A percentile compares a stretch with the other conserved stretches of the same genome.
Evolutionary conservation across 2,329 filamentous ascomycete species (phyloP).

Genomic region (Pseudocercospora eumusae): DNA sequence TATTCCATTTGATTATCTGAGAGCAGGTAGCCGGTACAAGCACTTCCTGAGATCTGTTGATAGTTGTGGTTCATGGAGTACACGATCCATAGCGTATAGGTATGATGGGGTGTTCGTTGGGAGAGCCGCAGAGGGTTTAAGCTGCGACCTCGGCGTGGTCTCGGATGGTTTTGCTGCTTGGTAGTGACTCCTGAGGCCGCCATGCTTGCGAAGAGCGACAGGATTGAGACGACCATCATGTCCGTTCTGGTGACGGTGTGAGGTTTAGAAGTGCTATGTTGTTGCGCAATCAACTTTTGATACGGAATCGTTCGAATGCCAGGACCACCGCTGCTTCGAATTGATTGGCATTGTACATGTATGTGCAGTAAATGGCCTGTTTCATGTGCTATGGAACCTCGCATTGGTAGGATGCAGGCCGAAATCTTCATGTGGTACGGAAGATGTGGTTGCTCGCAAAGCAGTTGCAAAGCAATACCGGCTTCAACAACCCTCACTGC

Average conservation of each 20-base stretch:
- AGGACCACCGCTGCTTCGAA: not conserved
- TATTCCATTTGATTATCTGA: conserved; percentile 44
- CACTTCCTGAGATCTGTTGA: conserved; percentile 43
- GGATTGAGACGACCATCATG: not conserved
- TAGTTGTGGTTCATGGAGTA: conserved; percentile 52
- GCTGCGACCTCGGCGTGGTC: not conserved
- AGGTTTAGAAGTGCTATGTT: too few relatives aligned
- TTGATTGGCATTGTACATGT: not conserved
- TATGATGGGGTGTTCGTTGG: conserved; percentile 38
- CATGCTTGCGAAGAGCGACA: too few relatives aligned
- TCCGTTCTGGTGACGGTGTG: not conserved
- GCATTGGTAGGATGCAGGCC: too few relatives aligned
- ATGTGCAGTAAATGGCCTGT: not conserved
- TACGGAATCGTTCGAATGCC: not conserved
- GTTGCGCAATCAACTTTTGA: not conserved
- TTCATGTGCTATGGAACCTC: too few relatives aligned
- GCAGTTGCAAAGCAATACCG: too few relatives aligned
- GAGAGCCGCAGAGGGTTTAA: conserved; percentile 20
- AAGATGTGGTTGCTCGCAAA: too few relatives aligned
- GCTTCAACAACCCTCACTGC: conserved; percentile 12
- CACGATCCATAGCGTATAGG: conserved; percentile 49
- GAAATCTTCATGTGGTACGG: too few relatives aligned
- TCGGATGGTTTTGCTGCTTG: not conserved
- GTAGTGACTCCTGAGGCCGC: not conserved
- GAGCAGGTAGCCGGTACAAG: conserved; percentile 47